A percentile compares a stretch with the other conserved stretches of the same genome.
phyloP scores from a whole-genome alignment of 495 filamentous ascomycete species.

The Aspergillus heteromorphus region DNA sequence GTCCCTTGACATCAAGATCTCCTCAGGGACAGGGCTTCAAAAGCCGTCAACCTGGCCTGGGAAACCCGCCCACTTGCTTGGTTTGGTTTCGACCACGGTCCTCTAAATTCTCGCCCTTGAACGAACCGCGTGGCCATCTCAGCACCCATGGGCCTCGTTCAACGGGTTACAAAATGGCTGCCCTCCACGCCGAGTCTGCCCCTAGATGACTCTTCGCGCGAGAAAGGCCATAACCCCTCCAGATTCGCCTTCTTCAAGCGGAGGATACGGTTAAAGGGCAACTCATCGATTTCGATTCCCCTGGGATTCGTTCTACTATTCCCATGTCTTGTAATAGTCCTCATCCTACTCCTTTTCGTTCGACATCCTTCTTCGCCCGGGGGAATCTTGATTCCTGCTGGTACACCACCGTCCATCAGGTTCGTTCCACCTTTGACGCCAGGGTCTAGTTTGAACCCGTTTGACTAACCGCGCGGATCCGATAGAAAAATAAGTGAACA shows the following conservation, averaged over 20 bases:
- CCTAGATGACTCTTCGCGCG: conserved; percentile 52
- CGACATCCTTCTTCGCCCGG: conserved; percentile 80
- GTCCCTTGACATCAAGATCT: not conserved
- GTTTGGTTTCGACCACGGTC: conserved; percentile 20
- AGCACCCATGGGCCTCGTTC: conserved; percentile 57
- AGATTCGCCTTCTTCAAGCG: conserved; percentile 80
- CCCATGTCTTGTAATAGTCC: conserved; percentile 82
- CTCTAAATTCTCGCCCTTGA: conserved; percentile 14
- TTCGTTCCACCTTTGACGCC: conserved; percentile 35
- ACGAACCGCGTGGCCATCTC: conserved; percentile 22
- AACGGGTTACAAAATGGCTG: conserved; percentile 59
- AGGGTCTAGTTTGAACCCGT: not conserved
- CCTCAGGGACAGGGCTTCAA: not conserved
- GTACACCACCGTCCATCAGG: conserved; percentile 88
- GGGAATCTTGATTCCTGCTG: conserved; percentile 81
- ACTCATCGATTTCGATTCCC: conserved; percentile 90
- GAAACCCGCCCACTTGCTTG: conserved; percentile 17
- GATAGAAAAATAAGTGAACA: conserved; percentile 93
- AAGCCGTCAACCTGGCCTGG: conserved; percentile 6
- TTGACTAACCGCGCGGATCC: conserved; percentile 8
- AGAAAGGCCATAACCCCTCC: conserved; percentile 47
- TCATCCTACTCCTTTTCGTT: conserved; percentile 87
- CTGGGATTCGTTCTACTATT: conserved; percentile 90
- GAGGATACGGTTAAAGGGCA: conserved; percentile 88
- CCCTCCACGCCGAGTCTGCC: conserved; percentile 56